Evolutionary conservation across 768 basidiomycete species (phyloP), one percentile per base, ranked within the genome.

Genomic region (Rhizopogon vesiculosus): DNA sequence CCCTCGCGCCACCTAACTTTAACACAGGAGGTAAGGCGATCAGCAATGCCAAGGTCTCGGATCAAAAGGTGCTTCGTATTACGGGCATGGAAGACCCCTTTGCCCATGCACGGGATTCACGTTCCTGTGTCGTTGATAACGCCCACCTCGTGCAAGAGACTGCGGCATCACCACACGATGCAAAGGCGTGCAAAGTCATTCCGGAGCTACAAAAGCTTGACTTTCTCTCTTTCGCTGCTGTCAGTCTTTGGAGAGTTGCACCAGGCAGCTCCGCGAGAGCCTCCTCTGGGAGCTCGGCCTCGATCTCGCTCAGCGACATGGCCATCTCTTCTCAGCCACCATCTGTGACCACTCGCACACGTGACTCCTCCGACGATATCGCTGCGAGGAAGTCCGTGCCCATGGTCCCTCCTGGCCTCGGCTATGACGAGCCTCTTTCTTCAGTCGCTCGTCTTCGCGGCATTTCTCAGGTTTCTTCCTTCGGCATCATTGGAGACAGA

Each of bases 161-260:
- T 33, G 33, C 45, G 38, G 49, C 42, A 51, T 45, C 46, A 51
- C 10, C 51, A 68, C 70, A 70, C 66, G 68, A 68, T 57, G 60
- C 31, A 31, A 56, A 58, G 55, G 51, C 68, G 56, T 72, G 70
- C 58, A 9, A 44, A 12, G 50, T 35, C 22, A 19, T 22, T 8
- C 16, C 48, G 48, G 48, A 49, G 48, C 22, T 49, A 49, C 35
- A 49, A 49, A 49, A 49, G 48, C 48, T 22, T 22, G 19, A 8
- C 16, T 10, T 25, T 9, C 16, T 22, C 22, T 8, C 19, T 49
- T 10, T 38, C 39, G 35, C 19, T 49, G 48, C 48, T 38, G 35
- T 19, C 48, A 49, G 48, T 49, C 25, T 22, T 35, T 49, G 19
- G 48, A 49, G 39, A 49, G 48, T 49, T 38, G 48, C 48, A 19